A percentile compares a stretch with the other conserved stretches of the same genome.
Conservation (phyloP, 345 rosid genomes). For the Syzygium oleosum region DNA sequence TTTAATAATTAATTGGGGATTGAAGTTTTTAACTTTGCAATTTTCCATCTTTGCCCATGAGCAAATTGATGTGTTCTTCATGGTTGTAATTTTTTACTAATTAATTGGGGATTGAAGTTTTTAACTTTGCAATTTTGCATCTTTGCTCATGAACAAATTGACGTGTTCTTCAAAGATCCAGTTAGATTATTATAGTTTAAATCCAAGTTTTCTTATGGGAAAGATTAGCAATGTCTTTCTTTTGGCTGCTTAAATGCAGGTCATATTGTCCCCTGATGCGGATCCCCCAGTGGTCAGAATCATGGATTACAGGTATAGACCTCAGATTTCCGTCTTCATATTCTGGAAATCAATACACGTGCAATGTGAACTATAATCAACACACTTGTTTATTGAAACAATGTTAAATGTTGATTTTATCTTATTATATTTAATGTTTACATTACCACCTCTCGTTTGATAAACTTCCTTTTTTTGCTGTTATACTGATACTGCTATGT, state of each 20-base stretch:
- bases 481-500: not conserved
- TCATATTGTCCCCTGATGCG: slow-evolving; percentile 81
- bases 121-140: not conserved
- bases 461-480: not conserved
- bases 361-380: not conserved
- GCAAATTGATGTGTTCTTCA: not conserved
- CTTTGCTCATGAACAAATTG: not conserved
- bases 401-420: not conserved
- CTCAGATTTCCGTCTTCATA: not conserved
- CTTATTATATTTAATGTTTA: no score
- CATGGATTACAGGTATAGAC: slow-evolving; percentile 74
- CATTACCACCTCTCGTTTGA: no score
- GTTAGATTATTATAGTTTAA: not conserved
- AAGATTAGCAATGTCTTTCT: not conserved
- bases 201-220: not conserved
- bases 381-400: not conserved
- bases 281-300: slow-evolving; percentile 93
- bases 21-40: no score
- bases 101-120: not conserved
- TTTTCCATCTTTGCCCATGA: no score
- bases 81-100: not conserved
- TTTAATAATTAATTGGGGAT: not conserved
- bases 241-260: slow-evolving; percentile 32
- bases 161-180: not conserved
- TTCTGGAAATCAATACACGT: not conserved